Percentiles rank a stretch among this genome's conserved stretches.
phyloP scores from a whole-genome alignment of 306 rosid species.

The Rubus parviflorus region DNA sequence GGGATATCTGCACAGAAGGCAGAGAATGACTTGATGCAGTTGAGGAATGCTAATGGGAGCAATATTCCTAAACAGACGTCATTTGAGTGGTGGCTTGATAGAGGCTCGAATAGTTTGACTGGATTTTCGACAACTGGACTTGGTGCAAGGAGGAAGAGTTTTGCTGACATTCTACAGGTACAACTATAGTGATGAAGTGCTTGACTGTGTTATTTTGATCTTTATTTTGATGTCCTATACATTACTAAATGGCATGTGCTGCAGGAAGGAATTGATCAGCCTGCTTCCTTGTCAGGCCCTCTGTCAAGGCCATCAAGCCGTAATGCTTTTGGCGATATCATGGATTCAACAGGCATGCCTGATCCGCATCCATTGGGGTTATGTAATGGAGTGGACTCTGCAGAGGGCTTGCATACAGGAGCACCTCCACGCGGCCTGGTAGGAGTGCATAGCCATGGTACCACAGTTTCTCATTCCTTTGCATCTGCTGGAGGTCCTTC shows the following conservation, averaged over 20 bases:
- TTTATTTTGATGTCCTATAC: constrained; percentile 15
- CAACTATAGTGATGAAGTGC: constrained; percentile 17
- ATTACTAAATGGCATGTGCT: constrained; percentile 32
- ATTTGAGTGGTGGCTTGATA: constrained; percentile 51
- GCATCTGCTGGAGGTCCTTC: constrained; percentile 58
- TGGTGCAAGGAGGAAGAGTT: constrained; percentile 72
- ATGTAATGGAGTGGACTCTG: constrained; percentile 47
- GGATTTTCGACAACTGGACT: constrained; percentile 57
- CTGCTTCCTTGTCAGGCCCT: constrained; percentile 57
- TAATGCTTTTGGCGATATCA: constrained; percentile 60
- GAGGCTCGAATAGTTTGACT: constrained; percentile 43
- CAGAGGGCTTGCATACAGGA: constrained; percentile 59
- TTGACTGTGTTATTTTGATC: constrained; percentile 9
- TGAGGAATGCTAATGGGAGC: constrained; percentile 53
- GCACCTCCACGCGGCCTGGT: constrained; percentile 48
- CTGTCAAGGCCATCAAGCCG: constrained; percentile 65
- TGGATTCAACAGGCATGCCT: constrained; percentile 43
- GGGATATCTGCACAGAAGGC: constrained; percentile 63
- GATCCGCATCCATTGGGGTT: constrained; percentile 41
- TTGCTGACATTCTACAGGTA: constrained; percentile 85
- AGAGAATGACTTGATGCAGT: constrained; percentile 63
- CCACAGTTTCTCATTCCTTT: constrained; percentile 48
- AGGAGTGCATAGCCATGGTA: constrained; percentile 61
- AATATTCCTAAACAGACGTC: constrained; percentile 55
- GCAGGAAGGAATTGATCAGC: constrained; percentile 82